phyloP scores from a whole-genome alignment of 2,329 filamentous ascomycete genomes.

The Parastagonospora avenae region DNA sequence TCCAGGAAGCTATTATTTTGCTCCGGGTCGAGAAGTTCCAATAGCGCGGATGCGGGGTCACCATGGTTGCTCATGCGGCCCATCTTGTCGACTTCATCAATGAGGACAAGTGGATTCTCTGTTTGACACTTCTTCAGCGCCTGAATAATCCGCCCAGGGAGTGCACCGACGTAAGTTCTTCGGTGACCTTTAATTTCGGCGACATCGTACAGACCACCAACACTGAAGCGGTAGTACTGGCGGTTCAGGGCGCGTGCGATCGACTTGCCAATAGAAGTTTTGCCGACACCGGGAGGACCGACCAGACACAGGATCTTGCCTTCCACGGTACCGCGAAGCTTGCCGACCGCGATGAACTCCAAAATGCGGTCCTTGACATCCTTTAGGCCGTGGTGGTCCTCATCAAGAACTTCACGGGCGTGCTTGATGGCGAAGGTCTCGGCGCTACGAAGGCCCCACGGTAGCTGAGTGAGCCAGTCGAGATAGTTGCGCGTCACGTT shows the following conservation, averaged over 20 bases:
- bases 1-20: constrained; percentile 98
- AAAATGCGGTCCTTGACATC: constrained; percentile 98
- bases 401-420: constrained; percentile 86
- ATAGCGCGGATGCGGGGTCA: constrained; percentile 89
- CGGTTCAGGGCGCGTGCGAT: constrained; percentile 93
- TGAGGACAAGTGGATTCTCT: constrained; percentile 93
- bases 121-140: constrained; percentile 99
- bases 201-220: constrained; percentile 94
- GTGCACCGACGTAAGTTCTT: constrained; percentile 91
- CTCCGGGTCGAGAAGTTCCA: constrained; percentile 93
- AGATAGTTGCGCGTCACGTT: constrained; percentile 98
- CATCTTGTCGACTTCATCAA: constrained; percentile 98
- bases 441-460: constrained; percentile 92
- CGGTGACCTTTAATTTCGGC: constrained; percentile 98
- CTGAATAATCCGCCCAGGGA: constrained; percentile 96
- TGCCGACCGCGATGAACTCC: constrained; percentile 97
- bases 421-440: constrained; percentile 97
- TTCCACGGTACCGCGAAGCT: constrained; percentile 94
- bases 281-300: constrained; percentile 94
- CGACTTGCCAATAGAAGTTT: constrained; percentile 98
- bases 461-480: constrained; percentile 98
- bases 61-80: constrained; percentile 88
- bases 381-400: constrained; percentile 95
- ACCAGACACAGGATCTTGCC: constrained; percentile 99
- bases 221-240: constrained; percentile 98